Percentiles rank a stretch among this genome's conserved stretches.
Conservation (phyloP, 1,284 basidiomycete genomes). For the Sporisorium reilianum region DNA sequence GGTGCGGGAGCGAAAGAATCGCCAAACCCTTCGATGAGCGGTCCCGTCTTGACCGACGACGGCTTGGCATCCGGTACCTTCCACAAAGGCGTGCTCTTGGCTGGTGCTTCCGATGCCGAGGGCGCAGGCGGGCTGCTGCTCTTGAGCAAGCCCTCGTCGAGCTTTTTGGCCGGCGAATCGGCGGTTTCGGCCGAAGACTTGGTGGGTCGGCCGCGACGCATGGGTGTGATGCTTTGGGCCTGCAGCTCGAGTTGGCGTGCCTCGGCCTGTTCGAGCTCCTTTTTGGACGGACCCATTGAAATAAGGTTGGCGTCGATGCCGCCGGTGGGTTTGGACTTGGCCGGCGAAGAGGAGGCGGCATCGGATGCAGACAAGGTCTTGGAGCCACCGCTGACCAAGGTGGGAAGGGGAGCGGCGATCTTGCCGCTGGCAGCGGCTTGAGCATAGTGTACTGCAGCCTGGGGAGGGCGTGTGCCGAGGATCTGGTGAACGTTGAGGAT, state of each 20-base stretch:
- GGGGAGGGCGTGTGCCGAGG: slow-evolving; percentile 53
- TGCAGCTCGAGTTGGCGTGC: slow-evolving; percentile 49
- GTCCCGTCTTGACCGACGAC: slow-evolving; percentile 28
- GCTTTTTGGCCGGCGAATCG: slow-evolving; percentile 20
- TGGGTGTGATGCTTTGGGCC: slow-evolving; percentile 67
- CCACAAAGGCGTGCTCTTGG: slow-evolving; percentile 19
- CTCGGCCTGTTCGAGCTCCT: slow-evolving; percentile 49
- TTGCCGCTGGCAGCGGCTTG: slow-evolving; percentile 43
- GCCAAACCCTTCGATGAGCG: slow-evolving; percentile 40
- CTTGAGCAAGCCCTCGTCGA: slow-evolving; percentile 15
- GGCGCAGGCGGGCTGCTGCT: slow-evolving; percentile 14
- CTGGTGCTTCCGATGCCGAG: not conserved
- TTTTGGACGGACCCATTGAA: slow-evolving; percentile 43
- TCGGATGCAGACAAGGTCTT: slow-evolving; percentile 2
- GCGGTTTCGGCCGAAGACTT: slow-evolving; percentile 35
- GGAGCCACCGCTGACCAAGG: slow-evolving; percentile 26
- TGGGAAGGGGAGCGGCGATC: slow-evolving; percentile 40
- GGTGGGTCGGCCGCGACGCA: slow-evolving; percentile 69
- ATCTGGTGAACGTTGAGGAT: slow-evolving; percentile 57
- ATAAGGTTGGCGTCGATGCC: slow-evolving; percentile 48
- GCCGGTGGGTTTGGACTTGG: slow-evolving; percentile 14
- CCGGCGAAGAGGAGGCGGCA: not conserved
- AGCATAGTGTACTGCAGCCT: slow-evolving; percentile 52
- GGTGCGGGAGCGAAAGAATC: slow-evolving; percentile 37
- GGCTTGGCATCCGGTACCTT: slow-evolving; percentile 19